A percentile compares a stretch with the other conserved stretches of the same genome.
Evolutionary conservation across 1,284 basidiomycete species (phyloP).

Genomic region (Megacollybia platyphylla): DNA sequence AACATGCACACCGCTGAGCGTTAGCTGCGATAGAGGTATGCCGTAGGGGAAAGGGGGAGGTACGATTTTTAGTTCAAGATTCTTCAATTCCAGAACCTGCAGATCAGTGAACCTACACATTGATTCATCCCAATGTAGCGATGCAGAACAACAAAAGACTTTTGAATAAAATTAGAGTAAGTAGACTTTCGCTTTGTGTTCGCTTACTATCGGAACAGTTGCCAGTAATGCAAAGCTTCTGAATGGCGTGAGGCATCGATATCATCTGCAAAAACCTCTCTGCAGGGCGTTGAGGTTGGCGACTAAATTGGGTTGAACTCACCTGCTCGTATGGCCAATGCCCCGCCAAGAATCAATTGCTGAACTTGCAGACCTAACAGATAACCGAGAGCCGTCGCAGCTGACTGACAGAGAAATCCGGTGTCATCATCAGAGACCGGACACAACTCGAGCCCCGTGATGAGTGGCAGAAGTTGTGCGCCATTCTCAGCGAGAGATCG

Average conservation of each 20-base stretch:
- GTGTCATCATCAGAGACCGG: conserved; percentile 14
- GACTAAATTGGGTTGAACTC: no score
- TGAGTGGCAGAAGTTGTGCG: conserved; percentile 13
- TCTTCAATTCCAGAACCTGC: conserved; percentile 17
- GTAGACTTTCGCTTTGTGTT: no score
- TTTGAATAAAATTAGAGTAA: conserved; percentile 6
- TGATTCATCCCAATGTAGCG: conserved; percentile 27
- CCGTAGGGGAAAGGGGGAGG: conserved; percentile 19
- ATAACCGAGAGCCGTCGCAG: conserved; percentile 16
- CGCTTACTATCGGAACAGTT: no score
- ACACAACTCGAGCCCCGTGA: conserved; percentile 28
- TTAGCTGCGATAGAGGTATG: conserved; percentile 21
- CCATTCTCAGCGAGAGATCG: conserved; percentile 24
- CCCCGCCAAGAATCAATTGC: conserved; percentile 28
- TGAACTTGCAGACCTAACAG: no score
- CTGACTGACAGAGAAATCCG: conserved; percentile 15
- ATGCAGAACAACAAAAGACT: conserved; percentile 14
- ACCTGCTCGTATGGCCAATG: conserved; percentile 25
- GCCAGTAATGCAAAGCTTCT: conserved; percentile 32
- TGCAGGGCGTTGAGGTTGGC: no score
- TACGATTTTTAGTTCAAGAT: conserved; percentile 29
- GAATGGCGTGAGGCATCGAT: conserved; percentile 23
- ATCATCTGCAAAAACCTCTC: conserved; percentile 32
- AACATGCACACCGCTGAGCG: conserved; percentile 30
- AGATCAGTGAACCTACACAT: conserved; percentile 22